These are phyloP conservation scores for Schizonepeta tenuifolia DNA, from an alignment of 257 asterid species.

Conservation along the genomic window DNA sequence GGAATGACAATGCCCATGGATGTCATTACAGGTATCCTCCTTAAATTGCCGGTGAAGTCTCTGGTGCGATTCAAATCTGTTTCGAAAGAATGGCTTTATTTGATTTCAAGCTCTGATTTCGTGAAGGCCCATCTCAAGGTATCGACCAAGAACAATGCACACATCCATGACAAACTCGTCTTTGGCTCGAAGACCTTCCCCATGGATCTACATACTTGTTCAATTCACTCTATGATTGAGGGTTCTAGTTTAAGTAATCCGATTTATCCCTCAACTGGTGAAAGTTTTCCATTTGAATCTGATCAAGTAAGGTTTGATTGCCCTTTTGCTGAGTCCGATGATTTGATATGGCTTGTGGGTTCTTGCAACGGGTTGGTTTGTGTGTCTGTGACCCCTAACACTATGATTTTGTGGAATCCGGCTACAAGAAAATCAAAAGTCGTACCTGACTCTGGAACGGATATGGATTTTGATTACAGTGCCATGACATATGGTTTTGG, in stretches of 20 bases:
- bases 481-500: constrained; percentile 19
- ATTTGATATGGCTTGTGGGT: constrained; percentile 29
- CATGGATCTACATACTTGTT: constrained; percentile 23
- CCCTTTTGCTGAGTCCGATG: constrained; percentile 22
- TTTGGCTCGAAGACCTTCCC: constrained; percentile 25
- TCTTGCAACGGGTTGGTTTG: constrained; percentile 40
- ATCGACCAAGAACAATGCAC: constrained; percentile 28
- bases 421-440: constrained; percentile 5
- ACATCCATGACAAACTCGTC: constrained; percentile 17
- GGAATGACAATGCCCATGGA: constrained; percentile 11
- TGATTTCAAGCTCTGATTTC: constrained; percentile 35
- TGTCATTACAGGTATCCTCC: constrained; percentile 34
- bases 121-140: constrained; percentile 34
- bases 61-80: constrained; percentile 29
- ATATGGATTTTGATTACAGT: background rate
- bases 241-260: constrained; percentile 9
- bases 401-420: constrained; percentile 37
- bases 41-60: constrained; percentile 37
- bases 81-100: constrained; percentile 25
- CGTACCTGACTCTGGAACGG: constrained; percentile 25
- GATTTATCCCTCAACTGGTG: constrained; percentile 22
- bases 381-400: constrained; percentile 20
- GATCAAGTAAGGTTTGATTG: constrained; percentile 34
- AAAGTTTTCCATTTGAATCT: background rate
- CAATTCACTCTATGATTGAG: constrained; percentile 13